Evolutionary conservation across 108 stramenopile species (phyloP).

Genomic region (Skeletonema menzelii): DNA sequence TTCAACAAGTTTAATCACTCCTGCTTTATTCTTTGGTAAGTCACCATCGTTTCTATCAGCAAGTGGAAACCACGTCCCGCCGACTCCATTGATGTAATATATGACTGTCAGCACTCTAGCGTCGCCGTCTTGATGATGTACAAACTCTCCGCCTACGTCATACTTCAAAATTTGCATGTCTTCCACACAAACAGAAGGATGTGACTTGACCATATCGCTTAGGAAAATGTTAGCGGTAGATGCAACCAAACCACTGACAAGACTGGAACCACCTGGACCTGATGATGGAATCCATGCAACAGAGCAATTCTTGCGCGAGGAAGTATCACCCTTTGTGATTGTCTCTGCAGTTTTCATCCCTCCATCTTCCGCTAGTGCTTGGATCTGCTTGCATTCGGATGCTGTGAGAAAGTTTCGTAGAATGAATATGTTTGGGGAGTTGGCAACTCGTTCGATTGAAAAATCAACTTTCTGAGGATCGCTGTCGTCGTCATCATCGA

Average conservation of each 20-base stretch:
- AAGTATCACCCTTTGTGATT: slow-evolving; percentile 5
- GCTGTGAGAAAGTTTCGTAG: slow-evolving; percentile 34
- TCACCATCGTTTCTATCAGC: slow-evolving; percentile 23
- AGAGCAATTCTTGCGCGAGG: slow-evolving; percentile 9
- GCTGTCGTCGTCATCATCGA: slow-evolving; percentile 3
- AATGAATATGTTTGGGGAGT: slow-evolving; percentile 27
- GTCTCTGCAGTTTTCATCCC: slow-evolving; percentile 30
- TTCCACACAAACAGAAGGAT: slow-evolving; percentile 37
- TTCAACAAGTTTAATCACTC: slow-evolving; percentile 10
- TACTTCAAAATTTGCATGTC: slow-evolving; percentile 59
- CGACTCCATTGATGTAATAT: slow-evolving; percentile 70
- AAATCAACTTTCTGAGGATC: neutral
- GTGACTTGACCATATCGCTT: neutral
- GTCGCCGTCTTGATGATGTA: slow-evolving; percentile 58
- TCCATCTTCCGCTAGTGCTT: neutral
- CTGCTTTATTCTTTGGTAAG: neutral
- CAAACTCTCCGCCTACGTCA: slow-evolving; percentile 49
- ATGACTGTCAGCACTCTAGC: slow-evolving; percentile 51
- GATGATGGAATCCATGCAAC: slow-evolving; percentile 23
- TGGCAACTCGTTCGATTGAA: slow-evolving; percentile 38
- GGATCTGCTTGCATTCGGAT: slow-evolving; percentile 34
- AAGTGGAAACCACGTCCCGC: slow-evolving; percentile 70
- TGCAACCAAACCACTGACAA: slow-evolving; percentile 7
- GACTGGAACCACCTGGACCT: neutral
- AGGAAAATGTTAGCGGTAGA: slow-evolving; percentile 17